phyloP scores from a whole-genome alignment of 441 rosid genomes.

The Hura crepitans region DNA sequence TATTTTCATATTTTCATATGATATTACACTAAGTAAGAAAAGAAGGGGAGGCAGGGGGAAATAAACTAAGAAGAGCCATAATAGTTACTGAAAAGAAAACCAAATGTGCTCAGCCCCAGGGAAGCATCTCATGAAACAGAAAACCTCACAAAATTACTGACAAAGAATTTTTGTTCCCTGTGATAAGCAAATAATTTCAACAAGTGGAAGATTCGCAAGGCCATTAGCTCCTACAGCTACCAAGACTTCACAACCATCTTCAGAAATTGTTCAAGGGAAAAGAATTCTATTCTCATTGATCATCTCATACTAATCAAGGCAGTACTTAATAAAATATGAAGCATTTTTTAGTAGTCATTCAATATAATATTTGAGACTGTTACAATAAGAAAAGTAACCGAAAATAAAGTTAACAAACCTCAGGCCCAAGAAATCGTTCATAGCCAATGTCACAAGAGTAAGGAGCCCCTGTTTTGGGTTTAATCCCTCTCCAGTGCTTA shows the following conservation, averaged over 20 bases:
- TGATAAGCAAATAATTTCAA: not conserved
- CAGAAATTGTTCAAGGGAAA: conserved; percentile 5
- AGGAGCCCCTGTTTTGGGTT: conserved; percentile 98
- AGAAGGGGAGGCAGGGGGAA: no score
- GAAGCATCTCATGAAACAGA: no score
- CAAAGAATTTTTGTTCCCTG: not conserved
- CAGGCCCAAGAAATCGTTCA: conserved; percentile 97
- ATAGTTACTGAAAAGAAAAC: no score
- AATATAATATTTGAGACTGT: conserved; percentile 8
- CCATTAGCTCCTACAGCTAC: conserved; percentile 1
- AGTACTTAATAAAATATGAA: not conserved
- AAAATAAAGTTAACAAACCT: conserved; percentile 49
- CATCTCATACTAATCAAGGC: conserved; percentile 8
- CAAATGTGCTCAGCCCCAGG: no score
- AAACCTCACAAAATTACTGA: not conserved
- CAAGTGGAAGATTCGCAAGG: not conserved
- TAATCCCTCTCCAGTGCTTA: conserved; percentile 91
- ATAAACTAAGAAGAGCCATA: no score
- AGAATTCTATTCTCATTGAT: conserved; percentile 11
- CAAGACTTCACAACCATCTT: not conserved
- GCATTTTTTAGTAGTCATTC: conserved; percentile 11
- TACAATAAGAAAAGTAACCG: conserved; percentile 15
- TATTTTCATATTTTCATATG: no score
- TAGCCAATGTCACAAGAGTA: conserved; percentile 94
- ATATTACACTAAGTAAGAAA: no score